Base-by-base conservation (phyloP, 2,329 filamentous ascomycete species). In the Talaromyces sp. region DNA sequence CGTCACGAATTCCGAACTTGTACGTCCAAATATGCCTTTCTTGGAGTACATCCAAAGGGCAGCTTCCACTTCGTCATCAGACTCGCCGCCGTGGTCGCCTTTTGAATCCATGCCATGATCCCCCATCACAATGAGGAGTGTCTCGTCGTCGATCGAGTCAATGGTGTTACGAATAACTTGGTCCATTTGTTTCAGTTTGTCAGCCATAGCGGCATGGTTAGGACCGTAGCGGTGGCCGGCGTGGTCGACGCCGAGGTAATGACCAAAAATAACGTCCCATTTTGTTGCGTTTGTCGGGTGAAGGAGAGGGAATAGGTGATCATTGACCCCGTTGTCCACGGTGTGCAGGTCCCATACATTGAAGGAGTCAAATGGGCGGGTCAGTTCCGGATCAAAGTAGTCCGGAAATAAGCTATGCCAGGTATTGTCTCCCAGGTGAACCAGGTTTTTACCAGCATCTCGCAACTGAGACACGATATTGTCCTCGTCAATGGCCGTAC, bases 11-110 rank as follows among this genome's bases (percentile, higher is more conserved):
- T 86, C 83, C 3, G 85, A 78, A 56, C 85, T 82, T 1, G 86
- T 90, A 44, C 92, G 87, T 16, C 95, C 95, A 75, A 99, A 99
- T 9, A 91, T 75, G 0, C 87, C 87, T 68, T 86, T 88, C 75
- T 93, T 96, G 1, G 95, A 96, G 75, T 98, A 99, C 92, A 99
- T 96, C 94, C 95, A 99, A 54, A 99, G 76, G 2, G 95, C 92
- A 61, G 95, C 92, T 75, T 99, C 88, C 6, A 99, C 86, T 74
- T 99, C 95, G 66, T 98, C 92, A 68, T 97, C 91, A 34, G 94
- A 97, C 79, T 99, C 95, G 60, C 95, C 95, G n/a, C 95, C 95
- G 72, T 99, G 95, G 67, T 99, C 95, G 18, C 95, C 95, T 78
- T 99, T 98, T 64, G 85, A 82, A 75, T 99, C 95, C 95, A 99